Conservation (phyloP, 73 alveolate species). For the Paramecium biaurelia region DNA sequence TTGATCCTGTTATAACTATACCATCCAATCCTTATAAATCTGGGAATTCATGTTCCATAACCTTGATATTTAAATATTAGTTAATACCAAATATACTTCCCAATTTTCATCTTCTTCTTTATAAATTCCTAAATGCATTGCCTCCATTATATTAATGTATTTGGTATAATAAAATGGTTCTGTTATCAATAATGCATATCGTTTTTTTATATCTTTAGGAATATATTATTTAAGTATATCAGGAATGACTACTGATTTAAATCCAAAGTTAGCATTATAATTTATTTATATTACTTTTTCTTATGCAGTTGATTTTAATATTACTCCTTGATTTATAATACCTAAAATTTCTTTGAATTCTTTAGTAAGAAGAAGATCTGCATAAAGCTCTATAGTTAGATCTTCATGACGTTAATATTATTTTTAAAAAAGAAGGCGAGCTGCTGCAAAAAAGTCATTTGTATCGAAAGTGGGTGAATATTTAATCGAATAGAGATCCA, state of each 20-base stretch:
- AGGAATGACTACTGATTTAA: not conserved
- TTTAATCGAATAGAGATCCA: not conserved
- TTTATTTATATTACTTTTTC: not conserved
- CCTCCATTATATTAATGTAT: not conserved
- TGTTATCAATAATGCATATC: not conserved
- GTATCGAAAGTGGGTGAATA: conserved; percentile 7
- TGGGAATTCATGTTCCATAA: not conserved
- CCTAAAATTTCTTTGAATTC: conserved; percentile 14
- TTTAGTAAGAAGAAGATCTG: not conserved
- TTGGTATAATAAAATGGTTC: not conserved
- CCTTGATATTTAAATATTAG: not conserved
- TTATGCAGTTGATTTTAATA: not conserved
- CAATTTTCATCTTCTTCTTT: conserved; percentile 42
- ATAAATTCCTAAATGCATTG: conserved; percentile 33
- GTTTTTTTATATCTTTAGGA: not conserved
- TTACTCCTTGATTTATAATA: not conserved
- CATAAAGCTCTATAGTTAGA: not conserved
- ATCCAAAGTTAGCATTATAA: not conserved
- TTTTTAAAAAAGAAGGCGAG: not conserved
- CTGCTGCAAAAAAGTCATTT: conserved; percentile 24
- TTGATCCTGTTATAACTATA: conserved; percentile 21
- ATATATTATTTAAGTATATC: not conserved
- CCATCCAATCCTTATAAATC: not conserved
- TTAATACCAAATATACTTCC: conserved; percentile 13
- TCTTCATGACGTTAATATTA: not conserved